Conservation (phyloP, 768 basidiomycete genomes). For the Boletus reticulatus region DNA sequence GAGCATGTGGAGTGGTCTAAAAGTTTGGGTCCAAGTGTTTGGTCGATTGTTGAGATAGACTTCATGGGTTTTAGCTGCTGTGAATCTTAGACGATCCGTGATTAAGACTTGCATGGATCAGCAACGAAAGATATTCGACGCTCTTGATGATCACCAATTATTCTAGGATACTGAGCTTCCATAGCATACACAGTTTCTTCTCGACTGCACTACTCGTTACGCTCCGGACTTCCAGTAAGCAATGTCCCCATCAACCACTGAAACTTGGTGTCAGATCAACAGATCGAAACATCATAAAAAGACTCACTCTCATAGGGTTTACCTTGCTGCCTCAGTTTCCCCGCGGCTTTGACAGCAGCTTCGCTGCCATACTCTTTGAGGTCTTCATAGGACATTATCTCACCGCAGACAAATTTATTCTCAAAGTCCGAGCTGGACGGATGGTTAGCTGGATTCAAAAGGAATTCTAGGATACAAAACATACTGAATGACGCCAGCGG, state of each 20-base stretch:
- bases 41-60: neutral
- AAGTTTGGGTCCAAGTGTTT: neutral
- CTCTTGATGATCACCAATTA: slow-evolving; percentile 6
- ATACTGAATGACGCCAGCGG: slow-evolving; percentile 97
- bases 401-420: slow-evolving; percentile 96
- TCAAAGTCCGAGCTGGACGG: slow-evolving; percentile 84
- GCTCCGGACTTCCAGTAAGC: slow-evolving; percentile 88
- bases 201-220: slow-evolving; percentile 16
- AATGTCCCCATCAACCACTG: slow-evolving; percentile 88
- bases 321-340: slow-evolving; percentile 93
- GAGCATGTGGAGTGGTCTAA: neutral
- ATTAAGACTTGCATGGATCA: neutral
- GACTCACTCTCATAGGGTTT: slow-evolving; percentile 92
- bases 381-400: slow-evolving; percentile 93
- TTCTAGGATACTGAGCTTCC: slow-evolving; percentile 11
- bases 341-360: slow-evolving; percentile 88
- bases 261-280: slow-evolving; percentile 4
- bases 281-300: neutral
- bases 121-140: too few relatives aligned
- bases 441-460: neutral
- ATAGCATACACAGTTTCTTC: slow-evolving; percentile 9
- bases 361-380: slow-evolving; percentile 91
- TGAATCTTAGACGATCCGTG: neutral
- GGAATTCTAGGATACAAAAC: slow-evolving; percentile 26
- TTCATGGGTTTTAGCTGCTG: neutral